Evolutionary conservation across 139 green algal species (phyloP).

Genomic region (Coccomyxa sp.): DNA sequence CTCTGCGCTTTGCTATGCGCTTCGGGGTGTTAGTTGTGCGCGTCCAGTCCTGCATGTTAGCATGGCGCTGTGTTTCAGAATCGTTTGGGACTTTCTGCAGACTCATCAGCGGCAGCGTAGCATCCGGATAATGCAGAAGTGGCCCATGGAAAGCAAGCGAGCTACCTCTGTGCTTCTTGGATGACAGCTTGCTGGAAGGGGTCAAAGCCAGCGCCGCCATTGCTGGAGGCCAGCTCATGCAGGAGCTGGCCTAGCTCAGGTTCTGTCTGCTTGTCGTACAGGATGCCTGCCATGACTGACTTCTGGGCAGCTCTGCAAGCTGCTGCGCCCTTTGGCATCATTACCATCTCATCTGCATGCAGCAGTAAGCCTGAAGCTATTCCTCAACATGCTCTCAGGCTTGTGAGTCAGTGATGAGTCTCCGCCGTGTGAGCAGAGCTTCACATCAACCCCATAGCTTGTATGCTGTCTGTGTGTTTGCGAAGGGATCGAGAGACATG

Average conservation of each 20-base stretch:
- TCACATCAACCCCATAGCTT: no score
- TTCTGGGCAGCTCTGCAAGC: slow-evolving; percentile 61
- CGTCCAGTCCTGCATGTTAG: slow-evolving; percentile 35
- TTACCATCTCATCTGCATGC: no score
- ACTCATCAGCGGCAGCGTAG: no score
- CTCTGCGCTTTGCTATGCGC: slow-evolving; percentile 63
- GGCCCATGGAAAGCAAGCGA: no score
- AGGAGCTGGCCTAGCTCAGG: slow-evolving; percentile 52
- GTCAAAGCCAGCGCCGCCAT: background rate
- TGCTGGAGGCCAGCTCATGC: slow-evolving; percentile 25
- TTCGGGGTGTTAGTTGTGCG: slow-evolving; percentile 58
- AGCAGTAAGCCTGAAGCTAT: no score
- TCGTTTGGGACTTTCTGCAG: no score
- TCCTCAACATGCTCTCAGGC: no score
- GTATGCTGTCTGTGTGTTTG: no score
- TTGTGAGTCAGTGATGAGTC: no score
- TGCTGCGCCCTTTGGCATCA: slow-evolving; percentile 64
- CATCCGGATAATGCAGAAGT: no score
- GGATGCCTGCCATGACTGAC: slow-evolving; percentile 68
- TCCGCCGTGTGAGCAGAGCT: no score
- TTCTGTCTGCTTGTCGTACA: slow-evolving; percentile 63
- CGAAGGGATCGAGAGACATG: background rate
- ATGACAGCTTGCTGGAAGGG: slow-evolving; percentile 12
- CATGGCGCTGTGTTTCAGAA: no score
- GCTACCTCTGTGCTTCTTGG: slow-evolving; percentile 14